Evolutionary conservation across 768 basidiomycete genomes (phyloP), one percentile per base, ranked within the genome.

Genomic region (Amanita inopinata): DNA sequence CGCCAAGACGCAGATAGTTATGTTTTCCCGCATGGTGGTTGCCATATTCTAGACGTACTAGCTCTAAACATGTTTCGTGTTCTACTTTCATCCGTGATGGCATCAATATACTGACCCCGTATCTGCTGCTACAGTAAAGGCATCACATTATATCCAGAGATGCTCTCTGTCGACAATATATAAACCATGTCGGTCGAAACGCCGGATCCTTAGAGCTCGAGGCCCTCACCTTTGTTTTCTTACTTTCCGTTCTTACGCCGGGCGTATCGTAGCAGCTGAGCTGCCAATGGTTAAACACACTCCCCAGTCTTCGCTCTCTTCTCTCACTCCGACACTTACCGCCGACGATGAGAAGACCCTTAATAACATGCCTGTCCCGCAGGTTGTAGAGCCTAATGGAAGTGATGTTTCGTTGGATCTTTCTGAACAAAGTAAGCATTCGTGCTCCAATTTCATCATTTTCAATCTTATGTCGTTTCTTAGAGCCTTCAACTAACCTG

Each of bases 231-330:
- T 39, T 17, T 28, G 8, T 41, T 20, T 23, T 33, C 14, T n/a
- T n/a, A n/a, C 15, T 41, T 33, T 32, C 15, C 19, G 19, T 41
- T 31, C 27, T 23, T 41, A 23, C 40, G 30, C 40, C 14, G 30
- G 6, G 32, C 40, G 40, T 33, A 24, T 20, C 1, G 5, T 41
- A 5, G 40, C 40, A 32, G 40, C 30, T 23, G 40, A 33, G 30
- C 40, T 41, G 40, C 30, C 10, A 30, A 41, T 41, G 40, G 30
- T 22, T 31, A 41, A 33, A 19, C 40, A 33, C 28, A 41, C 40
- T 33, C 20, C 40, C 14, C 30, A 41, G 9, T 33, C 28, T 41
- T 41, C 40, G 11, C 5, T 40, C 1, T 32, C 39, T 40, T 40
- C 39, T 40, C 20, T 33, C 31, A 33, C 40, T 4, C 14, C 23